phyloP scores from a whole-genome alignment of 202 grass and related monocot species.

The Panicum virgatum region DNA sequence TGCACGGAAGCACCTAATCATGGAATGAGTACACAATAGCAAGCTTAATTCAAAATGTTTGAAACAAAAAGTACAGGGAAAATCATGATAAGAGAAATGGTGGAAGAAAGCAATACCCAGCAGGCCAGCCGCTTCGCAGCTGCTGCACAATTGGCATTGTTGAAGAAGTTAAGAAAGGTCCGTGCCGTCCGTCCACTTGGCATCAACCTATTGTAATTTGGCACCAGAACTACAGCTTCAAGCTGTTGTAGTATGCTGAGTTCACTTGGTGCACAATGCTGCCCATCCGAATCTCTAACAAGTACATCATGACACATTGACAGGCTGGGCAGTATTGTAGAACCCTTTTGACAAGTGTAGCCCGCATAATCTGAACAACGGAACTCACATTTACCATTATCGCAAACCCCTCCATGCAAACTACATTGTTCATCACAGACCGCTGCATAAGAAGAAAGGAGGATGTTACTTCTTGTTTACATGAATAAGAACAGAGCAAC shows the following conservation, averaged over 20 bases:
- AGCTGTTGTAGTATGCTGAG: conserved; percentile 94
- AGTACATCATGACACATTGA: conserved; percentile 97
- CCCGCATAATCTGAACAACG: conserved; percentile 99
- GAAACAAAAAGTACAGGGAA: background rate
- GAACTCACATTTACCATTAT: conserved; percentile 97
- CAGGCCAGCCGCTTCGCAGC: conserved; percentile 94
- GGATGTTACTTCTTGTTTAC: conserved; percentile 38
- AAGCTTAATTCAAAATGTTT: conserved; percentile 4
- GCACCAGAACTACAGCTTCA: conserved; percentile 87
- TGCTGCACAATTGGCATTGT: conserved; percentile 90
- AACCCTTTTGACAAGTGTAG: conserved; percentile 98
- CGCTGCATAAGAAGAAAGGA: conserved; percentile 58
- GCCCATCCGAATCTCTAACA: conserved; percentile 71
- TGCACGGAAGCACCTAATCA: background rate
- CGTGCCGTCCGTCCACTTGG: conserved; percentile 72
- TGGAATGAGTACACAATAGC: background rate
- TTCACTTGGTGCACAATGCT: conserved; percentile 96
- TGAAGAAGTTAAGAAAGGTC: conserved; percentile 86
- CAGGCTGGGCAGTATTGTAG: conserved; percentile 71
- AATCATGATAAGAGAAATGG: background rate
- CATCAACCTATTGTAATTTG: conserved; percentile 99
- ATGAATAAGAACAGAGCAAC: conserved; percentile 26
- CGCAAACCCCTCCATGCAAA: conserved; percentile 97
- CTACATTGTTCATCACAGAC: conserved; percentile 99
- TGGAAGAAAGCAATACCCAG: conserved; percentile 64